Percentiles rank a stretch among this genome's conserved stretches.
These are phyloP conservation scores for Gnomoniopsis smithogilvyi DNA, from an alignment of 2,329 filamentous ascomycete species.

Conservation along the genomic window DNA sequence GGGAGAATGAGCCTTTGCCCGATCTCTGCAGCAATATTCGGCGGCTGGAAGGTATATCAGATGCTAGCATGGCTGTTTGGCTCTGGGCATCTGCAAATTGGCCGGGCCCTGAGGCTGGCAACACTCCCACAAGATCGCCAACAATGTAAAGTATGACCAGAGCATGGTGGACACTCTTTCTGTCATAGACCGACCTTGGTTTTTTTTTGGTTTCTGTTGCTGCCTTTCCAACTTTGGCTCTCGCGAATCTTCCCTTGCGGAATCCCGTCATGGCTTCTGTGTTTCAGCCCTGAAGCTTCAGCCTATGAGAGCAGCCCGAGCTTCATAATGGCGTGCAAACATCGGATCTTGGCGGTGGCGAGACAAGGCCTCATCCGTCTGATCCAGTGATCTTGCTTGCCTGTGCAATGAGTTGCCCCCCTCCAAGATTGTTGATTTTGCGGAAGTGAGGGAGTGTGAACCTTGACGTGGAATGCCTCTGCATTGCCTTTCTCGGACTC, in stretches of 20 bases:
- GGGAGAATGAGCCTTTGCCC: not conserved
- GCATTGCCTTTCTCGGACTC: not conserved
- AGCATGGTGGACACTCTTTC: not conserved
- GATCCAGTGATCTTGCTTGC: conserved; percentile 1
- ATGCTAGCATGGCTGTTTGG: not conserved
- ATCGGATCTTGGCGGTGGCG: conserved; percentile 4
- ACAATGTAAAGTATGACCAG: not conserved
- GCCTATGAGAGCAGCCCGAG: not conserved
- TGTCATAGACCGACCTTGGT: not conserved
- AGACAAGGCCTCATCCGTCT: not conserved
- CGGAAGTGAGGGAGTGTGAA: not conserved
- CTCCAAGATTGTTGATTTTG: not conserved
- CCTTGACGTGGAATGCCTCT: conserved; percentile 1
- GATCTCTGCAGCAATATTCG: not conserved
- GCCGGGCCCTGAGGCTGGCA: not conserved
- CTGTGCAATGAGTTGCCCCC: not conserved
- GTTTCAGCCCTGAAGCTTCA: conserved; percentile 4
- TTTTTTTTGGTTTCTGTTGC: not conserved
- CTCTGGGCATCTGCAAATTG: not conserved
- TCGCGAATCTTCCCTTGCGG: not conserved
- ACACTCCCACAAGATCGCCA: conserved; percentile 1
- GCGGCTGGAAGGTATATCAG: not conserved
- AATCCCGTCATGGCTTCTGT: not conserved
- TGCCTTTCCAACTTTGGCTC: not conserved
- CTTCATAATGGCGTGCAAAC: conserved; percentile 1